Percentiles rank a stretch among this genome's conserved stretches.
Conservation (phyloP, 306 rosid species). For the Boehmeria nivea region DNA sequence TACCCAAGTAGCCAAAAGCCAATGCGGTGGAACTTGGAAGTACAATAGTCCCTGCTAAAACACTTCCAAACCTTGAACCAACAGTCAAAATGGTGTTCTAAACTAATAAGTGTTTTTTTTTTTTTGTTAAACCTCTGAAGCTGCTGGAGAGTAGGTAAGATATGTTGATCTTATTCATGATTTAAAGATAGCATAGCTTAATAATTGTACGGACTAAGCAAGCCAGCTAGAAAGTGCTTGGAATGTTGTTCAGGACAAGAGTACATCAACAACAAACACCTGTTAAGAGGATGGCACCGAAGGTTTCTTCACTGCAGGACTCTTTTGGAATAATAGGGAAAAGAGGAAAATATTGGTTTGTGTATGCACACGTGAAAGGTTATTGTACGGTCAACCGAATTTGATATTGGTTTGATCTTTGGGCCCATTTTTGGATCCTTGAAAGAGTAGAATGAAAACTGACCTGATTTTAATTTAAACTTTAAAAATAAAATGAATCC, state of each 20-base stretch:
- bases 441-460: slow-evolving; percentile 20
- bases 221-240: slow-evolving; percentile 49
- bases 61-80: neutral
- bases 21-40: too few species aligned
- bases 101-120: neutral
- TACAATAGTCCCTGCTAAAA: neutral
- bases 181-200: slow-evolving; percentile 21
- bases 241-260: slow-evolving; percentile 54
- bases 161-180: slow-evolving; percentile 23
- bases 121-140: too few species aligned
- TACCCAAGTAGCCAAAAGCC: too few species aligned
- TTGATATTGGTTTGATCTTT: slow-evolving; percentile 23
- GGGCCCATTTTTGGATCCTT: slow-evolving; percentile 34
- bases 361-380: slow-evolving; percentile 39
- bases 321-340: slow-evolving; percentile 6
- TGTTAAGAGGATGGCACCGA: slow-evolving; percentile 25
- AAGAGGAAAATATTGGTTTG: slow-evolving; percentile 12
- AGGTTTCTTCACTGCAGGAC: slow-evolving; percentile 28
- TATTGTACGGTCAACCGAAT: slow-evolving; percentile 22
- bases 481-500: too few species aligned
- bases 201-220: slow-evolving; percentile 44
- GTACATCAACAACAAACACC: slow-evolving; percentile 31
- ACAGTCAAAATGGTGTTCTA: neutral
- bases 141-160: slow-evolving; percentile 16
- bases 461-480: too few species aligned